These are phyloP conservation scores for Isabelozyma pseudorhagii DNA, from an alignment of 805 yeast species.

Conservation along the genomic window DNA sequence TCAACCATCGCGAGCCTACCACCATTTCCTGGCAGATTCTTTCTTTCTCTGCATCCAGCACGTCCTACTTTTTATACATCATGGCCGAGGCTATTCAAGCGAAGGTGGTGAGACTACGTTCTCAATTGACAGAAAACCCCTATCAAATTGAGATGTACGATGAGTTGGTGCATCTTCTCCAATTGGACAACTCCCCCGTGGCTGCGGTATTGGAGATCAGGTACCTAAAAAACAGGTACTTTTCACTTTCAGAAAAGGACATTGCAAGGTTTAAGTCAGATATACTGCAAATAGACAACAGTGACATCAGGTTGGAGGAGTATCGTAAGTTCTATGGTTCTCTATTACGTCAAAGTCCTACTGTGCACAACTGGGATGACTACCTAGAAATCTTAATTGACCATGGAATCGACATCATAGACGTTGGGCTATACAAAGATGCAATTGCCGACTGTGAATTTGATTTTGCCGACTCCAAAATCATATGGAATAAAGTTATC, in stretches of 20 bases:
- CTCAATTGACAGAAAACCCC: neutral
- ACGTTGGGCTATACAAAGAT: neutral
- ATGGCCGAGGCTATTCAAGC: neutral
- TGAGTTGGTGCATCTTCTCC: neutral
- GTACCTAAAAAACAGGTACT: neutral
- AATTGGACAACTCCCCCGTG: neutral
- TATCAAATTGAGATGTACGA: neutral
- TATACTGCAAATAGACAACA: neutral
- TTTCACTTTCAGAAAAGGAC: neutral
- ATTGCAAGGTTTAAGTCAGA: neutral
- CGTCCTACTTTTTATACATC: neutral
- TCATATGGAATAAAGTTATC: conserved; percentile 17
- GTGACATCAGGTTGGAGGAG: neutral
- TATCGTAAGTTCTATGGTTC: neutral
- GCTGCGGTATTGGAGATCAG: neutral
- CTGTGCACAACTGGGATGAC: neutral
- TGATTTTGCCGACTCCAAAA: conserved; percentile 20
- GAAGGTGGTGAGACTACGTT: neutral
- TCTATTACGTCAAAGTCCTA: neutral
- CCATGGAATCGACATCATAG: neutral
- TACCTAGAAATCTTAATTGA: neutral
- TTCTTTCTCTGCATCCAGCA: neutral
- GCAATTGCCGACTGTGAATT: conserved; percentile 19
- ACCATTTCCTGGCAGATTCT: neutral
- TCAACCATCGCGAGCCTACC: no score